A percentile compares a stretch with the other conserved stretches of the same genome.
phyloP scores from a whole-genome alignment of 495 filamentous ascomycete species.

The Oidiodendron maius region DNA sequence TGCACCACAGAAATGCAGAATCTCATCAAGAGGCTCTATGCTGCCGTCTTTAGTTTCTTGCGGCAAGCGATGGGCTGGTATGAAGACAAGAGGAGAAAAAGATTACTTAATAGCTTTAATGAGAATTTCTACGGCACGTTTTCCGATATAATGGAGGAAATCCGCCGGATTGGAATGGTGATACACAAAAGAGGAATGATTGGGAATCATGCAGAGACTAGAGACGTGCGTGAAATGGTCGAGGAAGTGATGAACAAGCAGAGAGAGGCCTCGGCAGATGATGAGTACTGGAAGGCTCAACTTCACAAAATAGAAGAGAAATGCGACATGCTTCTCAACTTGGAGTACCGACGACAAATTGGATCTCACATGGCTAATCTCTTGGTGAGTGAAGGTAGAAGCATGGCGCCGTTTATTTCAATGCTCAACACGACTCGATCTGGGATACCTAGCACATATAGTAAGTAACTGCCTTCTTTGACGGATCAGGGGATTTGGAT shows the following conservation, averaged over 20 bases:
- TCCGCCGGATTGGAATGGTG: background rate
- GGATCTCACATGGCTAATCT: constrained; percentile 2
- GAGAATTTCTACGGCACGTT: constrained; percentile 3
- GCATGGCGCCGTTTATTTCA: too few relatives aligned
- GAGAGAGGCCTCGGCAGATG: background rate
- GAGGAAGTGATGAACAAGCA: background rate
- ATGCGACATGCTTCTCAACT: too few relatives aligned
- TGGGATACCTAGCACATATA: too few relatives aligned
- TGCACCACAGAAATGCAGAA: background rate
- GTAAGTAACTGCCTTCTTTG: too few relatives aligned
- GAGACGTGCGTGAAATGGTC: constrained; percentile 1
- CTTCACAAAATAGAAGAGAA: too few relatives aligned
- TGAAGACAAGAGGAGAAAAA: constrained; percentile 1
- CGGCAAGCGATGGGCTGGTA: constrained; percentile 2
- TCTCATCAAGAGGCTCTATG: constrained; percentile 1
- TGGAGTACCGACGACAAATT: constrained; percentile 1
- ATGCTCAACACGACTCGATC: too few relatives aligned
- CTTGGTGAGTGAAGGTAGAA: background rate
- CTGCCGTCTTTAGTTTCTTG: constrained; percentile 4
- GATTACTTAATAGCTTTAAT: constrained; percentile 7
- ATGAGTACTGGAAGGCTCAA: too few relatives aligned
- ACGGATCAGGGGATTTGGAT: too few relatives aligned
- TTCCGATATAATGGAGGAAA: background rate
- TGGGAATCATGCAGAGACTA: background rate
- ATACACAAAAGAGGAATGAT: constrained; percentile 1